Evolutionary conservation across 164 flowering plant genomes (phyloP), one percentile per base, ranked within the genome.

Genomic region (Nymphaea thermarum): DNA sequence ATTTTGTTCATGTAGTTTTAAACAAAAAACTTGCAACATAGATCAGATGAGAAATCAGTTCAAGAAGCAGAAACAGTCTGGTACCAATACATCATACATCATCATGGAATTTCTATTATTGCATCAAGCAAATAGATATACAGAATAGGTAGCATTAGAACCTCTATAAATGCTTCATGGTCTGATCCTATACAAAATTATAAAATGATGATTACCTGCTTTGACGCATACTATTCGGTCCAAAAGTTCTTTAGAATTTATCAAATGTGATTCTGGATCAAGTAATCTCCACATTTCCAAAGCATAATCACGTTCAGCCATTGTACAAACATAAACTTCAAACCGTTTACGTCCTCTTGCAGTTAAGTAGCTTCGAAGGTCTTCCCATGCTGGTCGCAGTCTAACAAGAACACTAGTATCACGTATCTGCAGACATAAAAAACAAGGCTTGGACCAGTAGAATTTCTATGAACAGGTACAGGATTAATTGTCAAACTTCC

Each of bases 401-500:
- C 98, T 86, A 76, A 95, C 99, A 81, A 95, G 99, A 72, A 95
- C 99, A 79, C 99, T 95, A n/a, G 99, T 95, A 78, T 95, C 99
- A 75, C 99, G 98, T 72, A 90, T 85, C 99, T 95, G 72, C 5
- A 70, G 60, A 66, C 43, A 71, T 10, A 62, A 25, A 79, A 63
- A 62, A 65, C 71, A 63, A 55, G 1, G 36, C 36, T 25, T 25
- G 16, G 60, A 16, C 60, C 36, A 25, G 1, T 25, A 25, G 36
- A 25, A 25, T 25, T 25, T 25, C 36, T 0, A 25, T 25, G 1
- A 25, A 25, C 36, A 25, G 36, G 36, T 25, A 25, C 36, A 25
- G 1, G 36, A 25, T 25, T 25, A 25, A 25, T 25, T 25, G 36
- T 25, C 36, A 25, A 25, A 51, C 3, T 51, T 51, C 14, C 14